Evolutionary conservation across 176 grass and related monocot genomes (phyloP).

Genomic region (Elymus sibiricus): DNA sequence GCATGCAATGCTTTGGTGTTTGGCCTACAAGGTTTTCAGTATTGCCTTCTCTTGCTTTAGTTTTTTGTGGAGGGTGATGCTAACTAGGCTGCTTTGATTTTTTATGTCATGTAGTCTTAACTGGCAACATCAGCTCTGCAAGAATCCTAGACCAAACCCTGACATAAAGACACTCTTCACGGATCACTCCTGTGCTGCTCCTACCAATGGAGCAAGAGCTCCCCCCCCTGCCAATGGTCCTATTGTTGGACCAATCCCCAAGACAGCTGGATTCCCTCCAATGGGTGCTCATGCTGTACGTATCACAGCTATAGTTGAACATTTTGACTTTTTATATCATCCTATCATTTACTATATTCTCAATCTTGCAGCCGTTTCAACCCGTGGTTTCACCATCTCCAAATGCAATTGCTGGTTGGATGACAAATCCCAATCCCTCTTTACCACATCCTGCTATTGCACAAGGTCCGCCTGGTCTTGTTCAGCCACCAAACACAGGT

Average conservation of each 20-base stretch:
- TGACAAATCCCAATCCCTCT: conserved; percentile 90
- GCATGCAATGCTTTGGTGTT: conserved; percentile 8
- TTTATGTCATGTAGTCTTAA: conserved; percentile 62
- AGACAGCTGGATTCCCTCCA: conserved; percentile 87
- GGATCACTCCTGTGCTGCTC: conserved; percentile 92
- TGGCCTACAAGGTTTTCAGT: background rate
- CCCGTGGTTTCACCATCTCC: conserved; percentile 92
- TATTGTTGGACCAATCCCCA: conserved; percentile 89
- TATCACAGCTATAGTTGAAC: background rate
- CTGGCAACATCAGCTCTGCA: conserved; percentile 99
- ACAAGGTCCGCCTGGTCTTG: conserved; percentile 83
- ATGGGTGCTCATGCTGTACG: conserved; percentile 90
- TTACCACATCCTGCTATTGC: conserved; percentile 77
- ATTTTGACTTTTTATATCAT: background rate
- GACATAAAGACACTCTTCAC: conserved; percentile 99
- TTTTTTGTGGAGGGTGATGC: background rate
- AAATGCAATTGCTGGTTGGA: conserved; percentile 96
- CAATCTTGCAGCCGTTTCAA: conserved; percentile 80
- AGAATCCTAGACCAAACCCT: conserved; percentile 96
- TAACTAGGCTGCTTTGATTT: conserved; percentile 19
- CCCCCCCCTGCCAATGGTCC: conserved; percentile 82
- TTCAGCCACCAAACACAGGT: conserved; percentile 88
- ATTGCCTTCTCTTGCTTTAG: background rate
- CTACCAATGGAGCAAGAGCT: conserved; percentile 82
- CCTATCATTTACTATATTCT: conserved; percentile 9